A percentile compares a stretch with the other conserved stretches of the same genome.
phyloP scores from a whole-genome alignment of 352 stramenopile species.

The Blastocystis sp. region DNA sequence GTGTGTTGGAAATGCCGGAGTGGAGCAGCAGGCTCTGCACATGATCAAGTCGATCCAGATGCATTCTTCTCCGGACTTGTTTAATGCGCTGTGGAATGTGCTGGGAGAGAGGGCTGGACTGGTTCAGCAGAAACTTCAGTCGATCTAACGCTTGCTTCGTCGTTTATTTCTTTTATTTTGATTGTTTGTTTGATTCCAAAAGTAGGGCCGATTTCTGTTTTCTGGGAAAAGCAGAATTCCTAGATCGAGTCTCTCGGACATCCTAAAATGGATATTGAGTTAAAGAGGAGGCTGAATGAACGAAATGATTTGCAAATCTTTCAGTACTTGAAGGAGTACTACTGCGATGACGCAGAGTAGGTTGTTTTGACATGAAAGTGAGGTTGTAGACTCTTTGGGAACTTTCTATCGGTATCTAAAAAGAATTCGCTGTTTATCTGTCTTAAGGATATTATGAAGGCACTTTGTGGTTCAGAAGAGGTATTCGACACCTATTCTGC shows the following conservation, averaged over 20 bases:
- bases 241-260: neutral
- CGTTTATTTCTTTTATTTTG: neutral
- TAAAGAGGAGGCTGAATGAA: neutral
- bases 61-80: neutral
- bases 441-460: constrained; percentile 3
- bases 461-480: constrained; percentile 6
- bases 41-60: constrained; percentile 40
- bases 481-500: neutral
- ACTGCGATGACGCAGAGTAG: constrained; percentile 42
- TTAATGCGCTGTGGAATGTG: constrained; percentile 19
- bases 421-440: constrained; percentile 4
- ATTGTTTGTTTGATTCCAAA: neutral
- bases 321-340: constrained; percentile 22
- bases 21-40: neutral
- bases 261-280: neutral
- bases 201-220: neutral
- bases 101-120: neutral
- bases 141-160: neutral
- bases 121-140: neutral
- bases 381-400: constrained; percentile 10
- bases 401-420: constrained; percentile 43
- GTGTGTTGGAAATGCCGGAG: neutral
- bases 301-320: neutral
- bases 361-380: neutral
- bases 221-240: neutral